Conservation (phyloP, 2,329 filamentous ascomycete species). For the Aspergillus cejpii region DNA sequence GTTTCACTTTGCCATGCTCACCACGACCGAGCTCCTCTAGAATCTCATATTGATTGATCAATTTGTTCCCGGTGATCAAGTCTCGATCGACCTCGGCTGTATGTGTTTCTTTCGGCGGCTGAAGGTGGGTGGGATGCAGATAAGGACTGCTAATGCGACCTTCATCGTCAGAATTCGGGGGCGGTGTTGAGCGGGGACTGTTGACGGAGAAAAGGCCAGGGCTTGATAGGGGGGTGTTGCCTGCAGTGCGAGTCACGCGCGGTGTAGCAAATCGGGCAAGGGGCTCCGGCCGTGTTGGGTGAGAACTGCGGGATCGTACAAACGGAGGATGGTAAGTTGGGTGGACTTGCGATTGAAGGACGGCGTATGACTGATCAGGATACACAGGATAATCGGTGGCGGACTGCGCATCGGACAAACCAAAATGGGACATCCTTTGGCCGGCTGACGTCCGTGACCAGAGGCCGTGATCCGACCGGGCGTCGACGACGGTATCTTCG, state of each 20-base stretch:
- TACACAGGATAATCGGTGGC: constrained; percentile 40
- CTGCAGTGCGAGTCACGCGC: constrained; percentile 37
- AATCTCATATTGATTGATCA: constrained; percentile 97
- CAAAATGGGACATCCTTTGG: constrained; percentile 24
- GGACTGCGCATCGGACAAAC: constrained; percentile 22
- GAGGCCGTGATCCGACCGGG: constrained; percentile 27
- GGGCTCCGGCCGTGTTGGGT: constrained; percentile 34
- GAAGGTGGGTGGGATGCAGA: constrained; percentile 64
- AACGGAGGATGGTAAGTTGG: constrained; percentile 36
- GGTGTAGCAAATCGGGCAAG: constrained; percentile 17
- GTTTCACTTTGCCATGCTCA: constrained; percentile 95
- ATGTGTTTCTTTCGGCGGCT: constrained; percentile 76
- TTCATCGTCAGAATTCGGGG: constrained; percentile 34
- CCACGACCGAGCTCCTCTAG: constrained; percentile 93
- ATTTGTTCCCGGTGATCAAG: constrained; percentile 79
- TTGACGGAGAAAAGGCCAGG: constrained; percentile 42
- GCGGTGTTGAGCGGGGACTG: constrained; percentile 27
- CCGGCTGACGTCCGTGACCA: constrained; percentile 19
- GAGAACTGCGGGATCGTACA: constrained; percentile 40
- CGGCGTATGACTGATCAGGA: constrained; percentile 45
- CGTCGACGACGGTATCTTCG: constrained; percentile 34
- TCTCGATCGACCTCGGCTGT: constrained; percentile 88
- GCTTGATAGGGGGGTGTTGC: constrained; percentile 44
- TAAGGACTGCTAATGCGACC: constrained; percentile 50
- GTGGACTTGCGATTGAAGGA: constrained; percentile 41